Conservation (phyloP, 331 rosid genomes). For the Quercus lobata region DNA sequence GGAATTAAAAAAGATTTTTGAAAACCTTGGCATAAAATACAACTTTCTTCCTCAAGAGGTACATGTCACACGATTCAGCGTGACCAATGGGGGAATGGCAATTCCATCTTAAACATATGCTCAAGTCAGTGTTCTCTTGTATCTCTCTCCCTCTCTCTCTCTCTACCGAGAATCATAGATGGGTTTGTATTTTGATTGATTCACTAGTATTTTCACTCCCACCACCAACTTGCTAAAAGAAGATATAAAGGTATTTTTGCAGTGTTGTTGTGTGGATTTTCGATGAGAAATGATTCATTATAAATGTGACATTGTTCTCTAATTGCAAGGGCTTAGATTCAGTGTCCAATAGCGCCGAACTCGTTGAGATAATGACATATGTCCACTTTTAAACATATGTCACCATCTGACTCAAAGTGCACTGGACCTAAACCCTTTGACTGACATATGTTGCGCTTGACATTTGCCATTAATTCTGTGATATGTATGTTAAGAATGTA, state of each 20-base stretch:
- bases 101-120: slow-evolving; percentile 13
- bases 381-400: too few species aligned
- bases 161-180: neutral
- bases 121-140: neutral
- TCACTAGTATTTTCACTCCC: too few species aligned
- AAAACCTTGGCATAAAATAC: slow-evolving; percentile 32
- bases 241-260: neutral
- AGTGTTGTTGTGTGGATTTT: neutral
- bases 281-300: neutral
- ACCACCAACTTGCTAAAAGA: neutral
- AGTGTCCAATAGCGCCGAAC: accelerated
- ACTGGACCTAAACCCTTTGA: neutral
- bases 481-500: neutral
- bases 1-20: slow-evolving; percentile 42
- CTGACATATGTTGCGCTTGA: neutral
- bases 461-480: neutral
- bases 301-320: neutral
- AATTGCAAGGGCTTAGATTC: too few species aligned
- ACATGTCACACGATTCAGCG: slow-evolving; percentile 33
- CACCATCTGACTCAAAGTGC: too few species aligned
- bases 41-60: slow-evolving; percentile 50
- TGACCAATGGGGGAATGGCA: neutral
- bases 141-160: neutral
- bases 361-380: too few species aligned
- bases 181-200: too few species aligned